phyloP scores from a whole-genome alignment of 202 grass and related monocot genomes.

The Panicum virgatum region DNA sequence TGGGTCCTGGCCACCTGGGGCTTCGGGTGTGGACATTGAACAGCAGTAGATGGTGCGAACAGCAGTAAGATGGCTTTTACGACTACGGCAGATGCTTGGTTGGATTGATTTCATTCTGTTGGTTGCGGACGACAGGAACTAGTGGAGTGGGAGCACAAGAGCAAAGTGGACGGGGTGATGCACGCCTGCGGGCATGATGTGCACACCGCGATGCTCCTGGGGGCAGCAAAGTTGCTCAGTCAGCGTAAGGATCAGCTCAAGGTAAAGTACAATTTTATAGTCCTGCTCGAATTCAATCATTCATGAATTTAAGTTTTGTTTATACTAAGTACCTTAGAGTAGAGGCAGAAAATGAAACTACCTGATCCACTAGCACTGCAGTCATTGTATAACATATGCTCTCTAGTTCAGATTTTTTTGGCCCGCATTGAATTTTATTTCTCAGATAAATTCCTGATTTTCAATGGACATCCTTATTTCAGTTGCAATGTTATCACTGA shows the following conservation, averaged over 20 bases:
- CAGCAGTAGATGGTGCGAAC: neutral
- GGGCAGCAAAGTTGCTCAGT: slow-evolving; percentile 86
- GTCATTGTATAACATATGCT: neutral
- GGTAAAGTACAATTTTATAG: slow-evolving; percentile 27
- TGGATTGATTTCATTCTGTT: neutral
- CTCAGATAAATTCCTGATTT: neutral
- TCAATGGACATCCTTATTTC: neutral
- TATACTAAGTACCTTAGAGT: neutral
- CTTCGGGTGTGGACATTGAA: neutral
- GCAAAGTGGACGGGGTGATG: slow-evolving; percentile 86
- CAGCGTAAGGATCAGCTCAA: slow-evolving; percentile 68
- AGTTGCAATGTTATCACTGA: neutral
- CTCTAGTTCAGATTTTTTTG: neutral
- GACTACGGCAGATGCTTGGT: neutral
- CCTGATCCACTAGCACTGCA: neutral
- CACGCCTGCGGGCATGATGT: slow-evolving; percentile 91
- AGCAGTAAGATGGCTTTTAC: neutral
- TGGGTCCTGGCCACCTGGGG: neutral
- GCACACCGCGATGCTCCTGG: slow-evolving; percentile 86
- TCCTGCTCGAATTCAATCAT: neutral
- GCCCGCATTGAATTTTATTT: neutral
- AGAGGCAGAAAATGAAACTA: neutral
- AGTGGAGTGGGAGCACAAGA: slow-evolving; percentile 93
- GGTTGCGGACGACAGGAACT: slow-evolving; percentile 51
- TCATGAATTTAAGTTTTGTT: neutral